Percentiles rank a stretch among this genome's conserved stretches.
phyloP scores from a whole-genome alignment of 2,329 filamentous ascomycete genomes.

The Trichoderma sp. region DNA sequence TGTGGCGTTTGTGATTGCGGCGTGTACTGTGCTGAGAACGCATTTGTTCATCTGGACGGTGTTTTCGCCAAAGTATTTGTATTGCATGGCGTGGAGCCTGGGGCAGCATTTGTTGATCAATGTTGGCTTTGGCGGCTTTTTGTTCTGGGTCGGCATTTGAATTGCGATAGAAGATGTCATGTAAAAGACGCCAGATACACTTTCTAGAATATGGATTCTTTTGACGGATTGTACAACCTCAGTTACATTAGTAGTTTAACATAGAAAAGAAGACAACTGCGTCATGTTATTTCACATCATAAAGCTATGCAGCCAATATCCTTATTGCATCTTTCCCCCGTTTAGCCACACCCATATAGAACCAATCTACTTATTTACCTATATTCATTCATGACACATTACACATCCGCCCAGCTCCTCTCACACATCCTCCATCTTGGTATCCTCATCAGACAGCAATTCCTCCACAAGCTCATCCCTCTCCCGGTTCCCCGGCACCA shows the following conservation, averaged over 20 bases:
- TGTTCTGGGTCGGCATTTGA: constrained; percentile 51
- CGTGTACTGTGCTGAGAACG: constrained; percentile 77
- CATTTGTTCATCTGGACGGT: constrained; percentile 99
- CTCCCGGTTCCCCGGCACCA: constrained; percentile 20
- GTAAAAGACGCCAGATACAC: constrained; percentile 16
- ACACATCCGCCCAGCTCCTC: not conserved
- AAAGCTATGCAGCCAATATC: not conserved
- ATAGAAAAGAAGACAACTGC: not conserved
- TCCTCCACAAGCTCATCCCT: constrained; percentile 40
- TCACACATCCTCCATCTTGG: constrained; percentile 31
- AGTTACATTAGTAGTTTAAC: not conserved
- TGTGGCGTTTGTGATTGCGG: constrained; percentile 75
- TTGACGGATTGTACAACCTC: not conserved
- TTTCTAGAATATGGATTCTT: not conserved
- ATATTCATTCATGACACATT: constrained; percentile 3
- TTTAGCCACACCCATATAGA: constrained; percentile 1
- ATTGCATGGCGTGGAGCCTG: constrained; percentile 82
- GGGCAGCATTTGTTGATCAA: constrained; percentile 78
- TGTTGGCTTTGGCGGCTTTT: constrained; percentile 55
- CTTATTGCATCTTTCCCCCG: not conserved
- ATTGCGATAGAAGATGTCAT: not conserved
- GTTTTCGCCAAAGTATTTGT: constrained; percentile 95
- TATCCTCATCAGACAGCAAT: constrained; percentile 40
- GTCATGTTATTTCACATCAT: constrained; percentile 1
- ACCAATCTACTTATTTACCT: not conserved